Conservation (phyloP, 1,139 yeast genomes). For the Saccharomyces uvarum region DNA sequence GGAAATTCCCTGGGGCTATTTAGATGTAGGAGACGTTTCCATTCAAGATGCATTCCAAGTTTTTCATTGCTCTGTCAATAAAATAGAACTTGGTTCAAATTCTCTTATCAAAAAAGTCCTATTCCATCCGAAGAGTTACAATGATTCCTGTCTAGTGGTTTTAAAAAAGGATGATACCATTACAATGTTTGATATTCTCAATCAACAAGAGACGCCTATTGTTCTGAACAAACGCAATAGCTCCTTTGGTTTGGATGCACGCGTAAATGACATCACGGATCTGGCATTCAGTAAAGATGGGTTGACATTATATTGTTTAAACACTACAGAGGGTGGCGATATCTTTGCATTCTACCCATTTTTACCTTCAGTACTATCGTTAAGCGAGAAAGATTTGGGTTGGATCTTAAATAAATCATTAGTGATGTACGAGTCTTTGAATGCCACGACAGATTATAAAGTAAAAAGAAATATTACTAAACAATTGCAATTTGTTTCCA, state of each 20-base stretch:
- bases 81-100: background rate
- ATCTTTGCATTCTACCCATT: constrained; percentile 50
- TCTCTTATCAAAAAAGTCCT: constrained; percentile 25
- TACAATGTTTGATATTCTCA: constrained; percentile 33
- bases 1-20: constrained; percentile 26
- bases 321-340: constrained; percentile 43
- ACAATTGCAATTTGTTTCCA: constrained; percentile 29
- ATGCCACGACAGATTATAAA: constrained; percentile 11
- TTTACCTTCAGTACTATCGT: constrained; percentile 38
- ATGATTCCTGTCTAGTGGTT: constrained; percentile 38
- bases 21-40: constrained; percentile 9
- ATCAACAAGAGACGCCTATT: constrained; percentile 12
- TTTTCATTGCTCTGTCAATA: constrained; percentile 8
- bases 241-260: constrained; percentile 27
- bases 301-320: constrained; percentile 42
- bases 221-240: constrained; percentile 17
- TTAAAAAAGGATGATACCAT: constrained; percentile 34
- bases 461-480: constrained; percentile 23
- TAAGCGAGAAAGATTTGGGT: constrained; percentile 33
- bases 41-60: constrained; percentile 19
- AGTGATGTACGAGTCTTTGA: constrained; percentile 25
- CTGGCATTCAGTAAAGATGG: constrained; percentile 43
- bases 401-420: constrained; percentile 39
- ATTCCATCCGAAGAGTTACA: constrained; percentile 41
- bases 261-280: constrained; percentile 25